Percentiles rank a stretch among this genome's conserved stretches.
Conservation (phyloP, 2,329 filamentous ascomycete species). For the Coniella lustricola region DNA sequence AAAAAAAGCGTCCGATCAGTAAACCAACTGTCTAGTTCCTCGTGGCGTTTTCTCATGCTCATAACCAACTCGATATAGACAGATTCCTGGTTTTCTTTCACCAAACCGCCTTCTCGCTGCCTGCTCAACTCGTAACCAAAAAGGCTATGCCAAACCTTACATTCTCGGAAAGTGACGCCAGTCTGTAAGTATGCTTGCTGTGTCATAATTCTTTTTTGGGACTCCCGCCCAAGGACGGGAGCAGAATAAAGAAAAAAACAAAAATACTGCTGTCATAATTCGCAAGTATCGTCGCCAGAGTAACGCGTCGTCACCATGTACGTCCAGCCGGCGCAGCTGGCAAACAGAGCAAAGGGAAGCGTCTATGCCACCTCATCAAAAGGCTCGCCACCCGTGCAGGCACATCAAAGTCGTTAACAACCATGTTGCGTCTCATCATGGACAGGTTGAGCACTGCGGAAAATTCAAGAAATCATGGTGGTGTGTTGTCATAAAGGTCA, state of each 20-base stretch:
- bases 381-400: constrained; percentile 17
- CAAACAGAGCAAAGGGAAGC: constrained; percentile 7
- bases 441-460: constrained; percentile 2
- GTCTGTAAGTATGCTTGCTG: not conserved
- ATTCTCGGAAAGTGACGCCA: not conserved
- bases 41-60: not conserved
- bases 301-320: not conserved
- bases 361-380: constrained; percentile 14
- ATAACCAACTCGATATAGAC: constrained; percentile 5
- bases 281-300: no score
- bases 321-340: constrained; percentile 1
- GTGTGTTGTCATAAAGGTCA: constrained; percentile 17
- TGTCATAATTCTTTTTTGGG: no score
- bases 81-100: not conserved
- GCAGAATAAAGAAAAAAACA: not conserved
- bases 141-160: not conserved
- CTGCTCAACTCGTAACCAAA: no score
- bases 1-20: constrained; percentile 3
- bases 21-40: constrained; percentile 9
- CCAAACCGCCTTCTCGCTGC: not conserved
- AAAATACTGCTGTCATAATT: no score
- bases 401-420: constrained; percentile 42
- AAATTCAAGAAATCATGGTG: not conserved
- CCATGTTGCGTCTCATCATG: constrained; percentile 29
- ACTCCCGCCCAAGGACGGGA: no score